Base-by-base conservation (phyloP, 768 basidiomycete species). In the Mycena epipterygia region DNA sequence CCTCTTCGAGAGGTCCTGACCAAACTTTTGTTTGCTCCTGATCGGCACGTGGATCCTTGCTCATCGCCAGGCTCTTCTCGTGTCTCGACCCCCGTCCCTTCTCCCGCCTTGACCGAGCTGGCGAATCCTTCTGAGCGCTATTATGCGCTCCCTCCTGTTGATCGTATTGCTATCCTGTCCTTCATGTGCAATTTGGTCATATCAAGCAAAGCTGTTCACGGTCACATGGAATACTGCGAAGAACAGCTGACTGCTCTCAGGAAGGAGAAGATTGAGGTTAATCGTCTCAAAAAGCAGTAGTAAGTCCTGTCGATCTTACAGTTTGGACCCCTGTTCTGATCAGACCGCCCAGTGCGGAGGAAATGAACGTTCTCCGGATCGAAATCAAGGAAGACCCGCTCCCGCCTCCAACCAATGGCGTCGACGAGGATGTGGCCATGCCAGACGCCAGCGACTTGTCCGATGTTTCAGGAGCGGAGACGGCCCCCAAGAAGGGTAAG, bases 261-360 rank as follows among this genome's bases (percentile, higher is more conserved):
- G 72, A 99, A 99, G 81, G 95, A 97, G 80, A 94, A 97, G 80
- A 96, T 97, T 35, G 98, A 99, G 71, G 90, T 96, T 70, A 98
- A 98, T 82, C 88, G 97, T 68, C 85, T 92, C 76, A 93, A 93
- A 83, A 97, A 95, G 80, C 91, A 93, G 78, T 87, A 91, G 97
- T 97, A 79, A 83, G 96, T 88, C 12, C 23, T 52, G 58, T 61
- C 63, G 37, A 67, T 41, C 29, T 42, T 21, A n/a, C 35, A n/a
- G 29, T 56, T 68, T 21, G 23, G 53, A 51, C n/a, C 68, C 30
- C 49, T 44, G 64, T 52, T 52, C 76, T 62, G 57, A 77, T 66
- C 42, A 49, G 41, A 37, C 57, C 64, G 69, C 53, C 42, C 77
- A 95, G 94, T 70, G 71, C 87, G 72, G 94, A 95, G 77, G 92